Conservation (phyloP, 2,329 filamentous ascomycete genomes). For the Trichoderma asperellum region DNA sequence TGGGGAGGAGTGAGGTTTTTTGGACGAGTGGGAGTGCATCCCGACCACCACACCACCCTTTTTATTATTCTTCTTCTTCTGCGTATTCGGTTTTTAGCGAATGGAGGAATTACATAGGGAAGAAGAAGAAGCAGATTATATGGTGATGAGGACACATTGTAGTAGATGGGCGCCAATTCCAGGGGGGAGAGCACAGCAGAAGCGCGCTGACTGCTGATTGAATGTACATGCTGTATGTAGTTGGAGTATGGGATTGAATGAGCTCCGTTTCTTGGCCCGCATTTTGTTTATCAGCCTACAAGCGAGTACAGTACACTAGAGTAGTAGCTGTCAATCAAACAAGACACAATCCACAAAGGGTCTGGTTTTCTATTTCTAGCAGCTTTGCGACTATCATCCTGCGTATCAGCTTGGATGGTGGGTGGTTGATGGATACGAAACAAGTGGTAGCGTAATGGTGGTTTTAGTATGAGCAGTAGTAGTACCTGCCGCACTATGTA, state of each 20-base stretch:
- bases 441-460: neutral
- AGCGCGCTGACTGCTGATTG: neutral
- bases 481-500: too few species aligned
- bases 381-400: neutral
- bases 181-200: neutral
- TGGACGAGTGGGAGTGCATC: neutral
- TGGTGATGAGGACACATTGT: neutral
- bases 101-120: neutral
- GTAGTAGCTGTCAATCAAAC: neutral
- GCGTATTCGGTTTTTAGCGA: neutral
- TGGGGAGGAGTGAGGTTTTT: neutral
- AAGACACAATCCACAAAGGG: neutral
- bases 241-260: neutral
- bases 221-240: too few species aligned
- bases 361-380: neutral
- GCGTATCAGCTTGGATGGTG: neutral
- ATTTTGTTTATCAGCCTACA: neutral
- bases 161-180: neutral
- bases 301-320: neutral
- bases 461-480: neutral
- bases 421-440: neutral
- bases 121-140: neutral
- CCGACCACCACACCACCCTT: neutral
- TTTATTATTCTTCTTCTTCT: neutral
- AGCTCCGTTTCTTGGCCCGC: neutral